These are phyloP conservation scores for Sclerotinia borealis DNA, from an alignment of 2,329 filamentous ascomycete genomes.

Conservation along the genomic window DNA sequence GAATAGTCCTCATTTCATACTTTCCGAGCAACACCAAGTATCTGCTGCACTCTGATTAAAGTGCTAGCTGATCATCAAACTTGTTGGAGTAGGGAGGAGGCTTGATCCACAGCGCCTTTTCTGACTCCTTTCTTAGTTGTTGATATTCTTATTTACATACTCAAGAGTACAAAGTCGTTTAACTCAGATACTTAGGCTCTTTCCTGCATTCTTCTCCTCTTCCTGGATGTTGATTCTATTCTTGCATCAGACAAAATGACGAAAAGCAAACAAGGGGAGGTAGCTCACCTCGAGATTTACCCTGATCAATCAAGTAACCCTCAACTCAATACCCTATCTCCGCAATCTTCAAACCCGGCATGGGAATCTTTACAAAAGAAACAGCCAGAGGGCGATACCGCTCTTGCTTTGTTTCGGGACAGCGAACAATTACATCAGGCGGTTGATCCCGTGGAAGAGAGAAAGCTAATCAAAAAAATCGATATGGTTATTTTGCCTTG, in stretches of 20 bases:
- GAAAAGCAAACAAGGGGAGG: background rate
- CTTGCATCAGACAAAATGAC: background rate
- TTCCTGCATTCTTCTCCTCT: background rate
- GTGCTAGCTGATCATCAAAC: no score
- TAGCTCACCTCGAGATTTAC: background rate
- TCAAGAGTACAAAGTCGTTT: background rate
- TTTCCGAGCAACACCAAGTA: no score
- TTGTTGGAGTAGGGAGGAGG: background rate
- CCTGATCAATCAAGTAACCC: background rate
- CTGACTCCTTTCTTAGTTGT: background rate
- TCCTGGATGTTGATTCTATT: background rate
- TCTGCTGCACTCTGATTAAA: no score
- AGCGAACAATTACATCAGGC: background rate
- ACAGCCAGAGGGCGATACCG: background rate
- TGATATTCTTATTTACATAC: background rate
- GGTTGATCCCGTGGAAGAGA: background rate
- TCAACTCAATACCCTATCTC: background rate
- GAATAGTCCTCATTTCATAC: no score
- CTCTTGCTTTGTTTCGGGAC: background rate
- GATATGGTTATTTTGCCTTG: conserved; percentile 5
- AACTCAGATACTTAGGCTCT: background rate
- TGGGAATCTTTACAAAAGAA: background rate
- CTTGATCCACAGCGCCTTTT: background rate
- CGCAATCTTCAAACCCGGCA: background rate
- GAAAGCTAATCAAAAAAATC: background rate